These are phyloP conservation scores for Escallonia rubra DNA, from an alignment of 129 eudicot genomes.

Conservation along the genomic window DNA sequence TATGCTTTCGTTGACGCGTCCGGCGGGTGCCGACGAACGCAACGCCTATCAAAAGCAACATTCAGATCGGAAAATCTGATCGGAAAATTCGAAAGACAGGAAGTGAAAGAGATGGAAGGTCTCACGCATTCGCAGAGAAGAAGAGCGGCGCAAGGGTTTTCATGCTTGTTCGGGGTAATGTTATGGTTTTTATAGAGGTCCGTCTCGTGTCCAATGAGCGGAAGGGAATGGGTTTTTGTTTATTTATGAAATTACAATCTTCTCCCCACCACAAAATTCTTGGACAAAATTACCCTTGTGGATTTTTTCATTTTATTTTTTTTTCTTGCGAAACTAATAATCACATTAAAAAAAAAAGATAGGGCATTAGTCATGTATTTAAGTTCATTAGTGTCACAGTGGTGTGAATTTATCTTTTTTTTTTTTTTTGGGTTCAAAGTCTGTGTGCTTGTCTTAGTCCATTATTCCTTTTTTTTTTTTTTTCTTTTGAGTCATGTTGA, in stretches of 20 bases:
- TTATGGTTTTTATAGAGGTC: conserved; percentile 10
- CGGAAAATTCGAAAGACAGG: not conserved
- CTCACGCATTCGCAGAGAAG: not conserved
- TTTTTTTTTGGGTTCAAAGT: no score
- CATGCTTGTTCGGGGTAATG: not conserved
- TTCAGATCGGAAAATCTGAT: not conserved
- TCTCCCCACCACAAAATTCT: no score
- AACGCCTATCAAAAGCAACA: conserved; percentile 78
- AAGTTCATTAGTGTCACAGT: no score
- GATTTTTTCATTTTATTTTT: no score
- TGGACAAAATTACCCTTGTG: no score
- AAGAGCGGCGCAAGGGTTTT: conserved; percentile 7
- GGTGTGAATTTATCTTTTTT: no score
- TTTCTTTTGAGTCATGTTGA: no score
- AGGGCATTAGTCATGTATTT: no score
- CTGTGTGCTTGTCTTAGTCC: no score
- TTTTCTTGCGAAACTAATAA: no score
- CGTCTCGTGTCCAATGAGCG: not conserved
- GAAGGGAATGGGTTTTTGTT: not conserved
- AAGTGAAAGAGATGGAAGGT: not conserved
- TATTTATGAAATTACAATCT: not conserved
- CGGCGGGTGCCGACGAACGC: conserved; percentile 47
- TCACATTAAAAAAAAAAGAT: no score
- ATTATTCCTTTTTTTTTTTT: no score
- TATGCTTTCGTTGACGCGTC: conserved; percentile 82